Evolutionary conservation across 1,139 yeast species (phyloP).

Genomic region (Sugiyamaella grinbergsii): DNA sequence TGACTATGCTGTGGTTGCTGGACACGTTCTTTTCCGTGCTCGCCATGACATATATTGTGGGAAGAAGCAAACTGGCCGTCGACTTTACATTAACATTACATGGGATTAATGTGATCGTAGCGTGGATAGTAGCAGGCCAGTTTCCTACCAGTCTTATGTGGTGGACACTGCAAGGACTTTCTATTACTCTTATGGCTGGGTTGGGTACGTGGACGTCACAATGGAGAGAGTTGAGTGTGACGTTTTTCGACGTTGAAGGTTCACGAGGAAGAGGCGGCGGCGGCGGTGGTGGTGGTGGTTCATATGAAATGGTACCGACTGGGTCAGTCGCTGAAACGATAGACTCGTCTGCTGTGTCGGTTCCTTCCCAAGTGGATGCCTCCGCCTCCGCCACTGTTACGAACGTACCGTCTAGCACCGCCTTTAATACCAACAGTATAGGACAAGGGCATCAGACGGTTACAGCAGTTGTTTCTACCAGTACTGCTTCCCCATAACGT

Average conservation of each 20-base stretch:
- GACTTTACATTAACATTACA: constrained; percentile 93
- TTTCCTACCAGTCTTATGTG: constrained; percentile 74
- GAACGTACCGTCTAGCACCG: no score
- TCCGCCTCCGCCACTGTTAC: no score
- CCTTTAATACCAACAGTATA: no score
- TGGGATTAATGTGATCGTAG: constrained; percentile 70
- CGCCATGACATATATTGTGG: constrained; percentile 83
- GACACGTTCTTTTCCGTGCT: constrained; percentile 65
- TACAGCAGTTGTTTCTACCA: no score
- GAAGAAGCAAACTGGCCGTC: constrained; percentile 91
- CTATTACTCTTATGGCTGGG: constrained; percentile 68
- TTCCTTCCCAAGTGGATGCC: no score
- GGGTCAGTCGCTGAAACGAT: no score
- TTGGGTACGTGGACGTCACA: constrained; percentile 85
- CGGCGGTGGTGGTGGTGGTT: constrained; percentile 2
- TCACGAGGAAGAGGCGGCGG: not conserved
- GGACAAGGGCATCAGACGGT: no score
- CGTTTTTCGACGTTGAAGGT: constrained; percentile 64
- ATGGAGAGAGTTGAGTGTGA: constrained; percentile 84
- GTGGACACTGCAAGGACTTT: constrained; percentile 79
- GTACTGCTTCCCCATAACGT: not conserved
- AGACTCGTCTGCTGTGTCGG: no score
- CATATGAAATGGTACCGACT: constrained; percentile 20
- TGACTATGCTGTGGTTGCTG: constrained; percentile 74
- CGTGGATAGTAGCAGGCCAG: constrained; percentile 62